phyloP scores from a whole-genome alignment of 352 stramenopile genomes.

The Thalassiosira gravida region DNA sequence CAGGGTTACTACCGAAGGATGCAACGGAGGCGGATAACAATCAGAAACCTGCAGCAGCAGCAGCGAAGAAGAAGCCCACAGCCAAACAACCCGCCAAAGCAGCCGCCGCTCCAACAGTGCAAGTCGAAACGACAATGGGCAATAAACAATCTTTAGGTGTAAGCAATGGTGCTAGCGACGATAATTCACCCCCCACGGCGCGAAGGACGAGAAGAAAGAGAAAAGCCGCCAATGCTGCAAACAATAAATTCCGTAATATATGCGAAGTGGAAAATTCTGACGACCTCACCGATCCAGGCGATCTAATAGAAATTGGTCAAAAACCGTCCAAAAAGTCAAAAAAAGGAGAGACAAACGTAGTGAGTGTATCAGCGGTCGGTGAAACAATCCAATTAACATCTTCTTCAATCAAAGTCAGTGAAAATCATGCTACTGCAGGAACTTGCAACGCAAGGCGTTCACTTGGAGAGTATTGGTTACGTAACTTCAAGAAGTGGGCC shows the following conservation, averaged over 20 bases:
- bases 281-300: constrained; percentile 5
- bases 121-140: too few relatives aligned
- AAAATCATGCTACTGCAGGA: not conserved
- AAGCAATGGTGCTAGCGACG: not conserved
- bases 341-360: constrained; percentile 2
- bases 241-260: constrained; percentile 12
- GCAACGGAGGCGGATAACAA: too few relatives aligned
- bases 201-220: constrained; percentile 8
- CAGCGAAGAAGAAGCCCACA: not conserved
- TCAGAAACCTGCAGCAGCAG: too few relatives aligned
- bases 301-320: constrained; percentile 8
- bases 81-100: too few relatives aligned
- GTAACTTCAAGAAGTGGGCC: constrained; percentile 42
- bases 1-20: not conserved
- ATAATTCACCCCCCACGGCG: not conserved
- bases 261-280: constrained; percentile 25
- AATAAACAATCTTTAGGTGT: not conserved
- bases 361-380: not conserved
- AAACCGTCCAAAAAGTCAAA: constrained; percentile 17
- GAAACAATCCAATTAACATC: not conserved
- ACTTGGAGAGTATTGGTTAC: constrained; percentile 34
- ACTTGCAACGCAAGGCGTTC: constrained; percentile 23
- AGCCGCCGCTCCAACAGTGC: too few relatives aligned
- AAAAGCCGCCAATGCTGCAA: constrained; percentile 13
- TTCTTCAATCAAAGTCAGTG: not conserved